Conservation (phyloP, 2,329 filamentous ascomycete genomes). For the Diaporthe batatas region DNA sequence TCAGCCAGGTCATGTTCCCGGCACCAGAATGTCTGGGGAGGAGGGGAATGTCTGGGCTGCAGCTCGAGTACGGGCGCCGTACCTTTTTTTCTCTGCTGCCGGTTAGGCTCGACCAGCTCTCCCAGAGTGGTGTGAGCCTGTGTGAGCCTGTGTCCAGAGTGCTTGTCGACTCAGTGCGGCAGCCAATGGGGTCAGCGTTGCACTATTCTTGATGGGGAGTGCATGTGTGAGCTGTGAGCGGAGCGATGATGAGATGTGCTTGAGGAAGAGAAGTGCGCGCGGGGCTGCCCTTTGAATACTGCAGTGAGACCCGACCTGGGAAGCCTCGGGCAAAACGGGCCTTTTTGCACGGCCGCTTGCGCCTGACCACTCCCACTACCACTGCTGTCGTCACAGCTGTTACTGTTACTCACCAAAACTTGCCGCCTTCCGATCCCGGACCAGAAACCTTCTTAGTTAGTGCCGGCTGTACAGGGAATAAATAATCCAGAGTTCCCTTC, state of each 20-base stretch:
- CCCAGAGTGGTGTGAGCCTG: constrained; percentile 24
- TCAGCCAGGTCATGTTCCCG: too few relatives aligned
- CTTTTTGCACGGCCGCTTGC: not conserved
- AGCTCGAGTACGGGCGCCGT: constrained; percentile 13
- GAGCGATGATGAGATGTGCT: constrained; percentile 55
- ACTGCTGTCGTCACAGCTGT: not conserved
- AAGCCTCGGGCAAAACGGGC: not conserved
- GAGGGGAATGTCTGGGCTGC: constrained; percentile 23
- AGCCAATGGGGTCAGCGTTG: constrained; percentile 29
- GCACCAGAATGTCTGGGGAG: too few relatives aligned
- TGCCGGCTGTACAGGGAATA: constrained; percentile 2
- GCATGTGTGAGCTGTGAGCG: constrained; percentile 61
- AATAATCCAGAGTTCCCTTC: not conserved
- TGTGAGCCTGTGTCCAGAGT: constrained; percentile 20
- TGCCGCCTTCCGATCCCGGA: constrained; percentile 31
- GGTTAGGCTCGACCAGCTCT: not conserved
- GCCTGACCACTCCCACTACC: not conserved
- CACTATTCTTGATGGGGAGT: constrained; percentile 23
- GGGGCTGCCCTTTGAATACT: constrained; percentile 41
- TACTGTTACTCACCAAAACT: constrained; percentile 20
- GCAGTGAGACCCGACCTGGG: constrained; percentile 20
- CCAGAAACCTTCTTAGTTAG: not conserved
- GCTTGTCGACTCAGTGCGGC: constrained; percentile 17
- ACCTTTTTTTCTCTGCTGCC: constrained; percentile 11
- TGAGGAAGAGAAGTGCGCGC: constrained; percentile 47